These are phyloP conservation scores for Neonectria neomacrospora DNA, from an alignment of 2,329 filamentous ascomycete species.

Conservation along the genomic window DNA sequence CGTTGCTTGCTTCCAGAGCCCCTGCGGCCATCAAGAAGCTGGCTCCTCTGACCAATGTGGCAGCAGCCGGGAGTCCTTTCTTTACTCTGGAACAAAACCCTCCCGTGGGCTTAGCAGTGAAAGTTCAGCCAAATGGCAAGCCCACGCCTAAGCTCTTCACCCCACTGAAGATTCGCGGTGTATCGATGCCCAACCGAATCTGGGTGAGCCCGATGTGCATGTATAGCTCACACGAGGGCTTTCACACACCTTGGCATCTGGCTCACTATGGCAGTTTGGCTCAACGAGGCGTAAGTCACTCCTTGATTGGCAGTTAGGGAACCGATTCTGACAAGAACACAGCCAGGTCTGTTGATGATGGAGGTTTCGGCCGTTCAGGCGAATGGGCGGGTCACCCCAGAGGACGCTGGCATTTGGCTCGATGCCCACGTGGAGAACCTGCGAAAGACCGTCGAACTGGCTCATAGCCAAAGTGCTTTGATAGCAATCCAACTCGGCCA, in stretches of 20 bases:
- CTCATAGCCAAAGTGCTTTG: slow-evolving; percentile 72
- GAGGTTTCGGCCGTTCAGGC: slow-evolving; percentile 76
- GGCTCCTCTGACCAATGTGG: neutral
- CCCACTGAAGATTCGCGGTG: slow-evolving; percentile 58
- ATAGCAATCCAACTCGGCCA: slow-evolving; percentile 78
- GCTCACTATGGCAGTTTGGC: slow-evolving; percentile 79
- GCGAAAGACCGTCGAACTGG: slow-evolving; percentile 70
- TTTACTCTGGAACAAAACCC: slow-evolving; percentile 61
- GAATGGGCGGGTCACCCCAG: slow-evolving; percentile 77
- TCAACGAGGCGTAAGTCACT: slow-evolving; percentile 65
- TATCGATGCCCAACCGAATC: slow-evolving; percentile 59
- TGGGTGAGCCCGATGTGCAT: slow-evolving; percentile 61
- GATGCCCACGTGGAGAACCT: slow-evolving; percentile 74
- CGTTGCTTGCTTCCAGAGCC: neutral
- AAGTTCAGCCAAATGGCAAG: slow-evolving; percentile 58
- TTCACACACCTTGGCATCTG: slow-evolving; percentile 77
- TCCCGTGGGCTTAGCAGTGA: slow-evolving; percentile 55
- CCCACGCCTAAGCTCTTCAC: slow-evolving; percentile 63
- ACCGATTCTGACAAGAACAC: slow-evolving; percentile 2
- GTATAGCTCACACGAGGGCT: slow-evolving; percentile 61
- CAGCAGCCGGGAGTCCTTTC: slow-evolving; percentile 51
- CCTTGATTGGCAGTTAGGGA: slow-evolving; percentile 34
- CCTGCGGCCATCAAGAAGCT: neutral
- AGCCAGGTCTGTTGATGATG: slow-evolving; percentile 70
- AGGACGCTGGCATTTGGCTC: slow-evolving; percentile 75